Evolutionary conservation across 116 monocot species (phyloP), one percentile per base, ranked within the genome.

Genomic region (Cymodocea nodosa): DNA sequence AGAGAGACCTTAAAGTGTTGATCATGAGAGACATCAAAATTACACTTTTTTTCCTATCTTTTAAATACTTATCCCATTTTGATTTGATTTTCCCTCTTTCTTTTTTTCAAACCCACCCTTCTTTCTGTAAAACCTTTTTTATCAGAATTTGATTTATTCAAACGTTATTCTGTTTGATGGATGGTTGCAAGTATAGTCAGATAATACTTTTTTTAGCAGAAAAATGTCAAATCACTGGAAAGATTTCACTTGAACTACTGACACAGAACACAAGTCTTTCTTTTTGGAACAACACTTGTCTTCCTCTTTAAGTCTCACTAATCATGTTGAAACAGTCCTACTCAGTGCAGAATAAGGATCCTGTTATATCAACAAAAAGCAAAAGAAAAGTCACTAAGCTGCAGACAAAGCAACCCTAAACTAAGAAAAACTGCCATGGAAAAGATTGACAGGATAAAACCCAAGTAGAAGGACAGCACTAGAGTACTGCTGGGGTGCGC

Each of bases 331-430:
- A 49, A n/a, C 20, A 66, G 66, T 23, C 54, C 60, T 69, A 75
- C 72, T 70, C 61, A 50, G 55, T 40, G 25, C 52, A 15, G 16
- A 22, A 44, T 19, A 48, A 40, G 4, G 22, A 44, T 2, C 13
- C 18, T 20, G 48, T 49, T 48, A 5, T 39, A 63, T 63, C 63
- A 37, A 37, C n/a, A 48, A 5, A 34, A 39, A 48, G 19, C 37
- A 44, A 44, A 22, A 63, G 9, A 25, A 17, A 63, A 20, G 20
- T 19, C 63, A 36, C 48, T 44, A 39, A 48, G 18, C 36, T 81
- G 75, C 48, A 74, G 84, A 84, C 74, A 77, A 71, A 36, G 53
- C 23, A 69, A 73, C 62, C 74, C 70, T 79, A 75, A 82, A 79
- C 57, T 78, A 73, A 51, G 66, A 12, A 44, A 48, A 15, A 60